Evolutionary conservation across 768 basidiomycete genomes (phyloP).

Genomic region (Podaxis sp.): DNA sequence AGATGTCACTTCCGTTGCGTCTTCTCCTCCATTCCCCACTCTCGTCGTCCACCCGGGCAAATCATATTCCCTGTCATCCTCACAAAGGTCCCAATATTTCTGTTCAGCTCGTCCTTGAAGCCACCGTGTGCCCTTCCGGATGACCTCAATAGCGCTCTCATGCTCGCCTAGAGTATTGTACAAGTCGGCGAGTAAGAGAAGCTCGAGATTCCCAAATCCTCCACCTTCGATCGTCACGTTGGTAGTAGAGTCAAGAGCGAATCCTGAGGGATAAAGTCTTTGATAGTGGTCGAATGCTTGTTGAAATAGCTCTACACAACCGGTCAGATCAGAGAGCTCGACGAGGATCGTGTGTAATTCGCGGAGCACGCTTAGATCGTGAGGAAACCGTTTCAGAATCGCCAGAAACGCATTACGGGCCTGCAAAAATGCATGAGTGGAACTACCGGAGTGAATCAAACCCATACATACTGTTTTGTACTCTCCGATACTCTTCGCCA

Average conservation of each 20-base stretch:
- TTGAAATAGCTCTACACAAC: conserved; percentile 66
- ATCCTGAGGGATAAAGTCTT: conserved; percentile 38
- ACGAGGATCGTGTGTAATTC: conserved; percentile 77
- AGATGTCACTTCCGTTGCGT: conserved; percentile 42
- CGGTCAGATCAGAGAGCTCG: conserved; percentile 61
- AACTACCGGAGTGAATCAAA: not conserved
- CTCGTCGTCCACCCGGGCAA: conserved; percentile 26
- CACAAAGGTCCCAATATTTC: conserved; percentile 73
- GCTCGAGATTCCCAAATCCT: conserved; percentile 59
- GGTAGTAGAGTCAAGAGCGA: conserved; percentile 23
- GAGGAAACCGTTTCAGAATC: conserved; percentile 72
- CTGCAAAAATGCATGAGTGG: conserved; percentile 22
- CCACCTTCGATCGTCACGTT: conserved; percentile 28
- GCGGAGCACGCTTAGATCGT: conserved; percentile 73
- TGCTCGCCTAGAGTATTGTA: conserved; percentile 69
- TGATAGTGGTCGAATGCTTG: conserved; percentile 72
- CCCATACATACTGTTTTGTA: conserved; percentile 49
- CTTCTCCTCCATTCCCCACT: conserved; percentile 35
- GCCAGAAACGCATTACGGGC: conserved; percentile 61
- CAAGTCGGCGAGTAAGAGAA: conserved; percentile 85
- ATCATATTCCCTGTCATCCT: conserved; percentile 91
- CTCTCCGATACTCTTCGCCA: conserved; percentile 75
- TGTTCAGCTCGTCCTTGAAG: conserved; percentile 77
- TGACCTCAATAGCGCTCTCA: conserved; percentile 60
- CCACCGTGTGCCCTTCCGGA: conserved; percentile 82